Evolutionary conservation across 805 yeast genomes (phyloP), one percentile per base, ranked within the genome.

Genomic region (Candida ipomoeae): DNA sequence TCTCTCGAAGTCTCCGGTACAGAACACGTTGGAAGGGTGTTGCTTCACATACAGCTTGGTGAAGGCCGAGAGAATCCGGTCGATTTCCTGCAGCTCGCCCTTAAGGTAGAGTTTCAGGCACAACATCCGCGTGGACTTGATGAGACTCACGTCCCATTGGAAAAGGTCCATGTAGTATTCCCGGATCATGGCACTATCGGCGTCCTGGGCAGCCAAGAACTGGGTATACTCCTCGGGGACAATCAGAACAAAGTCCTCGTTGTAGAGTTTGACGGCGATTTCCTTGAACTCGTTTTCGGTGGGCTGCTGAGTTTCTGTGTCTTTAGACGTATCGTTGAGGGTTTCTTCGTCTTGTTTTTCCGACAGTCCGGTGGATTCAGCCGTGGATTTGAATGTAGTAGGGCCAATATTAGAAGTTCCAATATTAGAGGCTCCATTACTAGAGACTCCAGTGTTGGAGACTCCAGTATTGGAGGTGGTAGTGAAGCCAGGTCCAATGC

Each of bases 61-160:
- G 61, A 87, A 84, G 3, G 83, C 75, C 40, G 85, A 84, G 49
- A 89, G 69, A 31, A 89, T 78, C 44, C 87, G 76, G 65, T 88
- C 94, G 47, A 89, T 82, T 59, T 85, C 86, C 59, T 86, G 91
- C 2, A 94, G 82, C 67, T 89, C 96, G 6, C 92, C 96, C 60
- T 82, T 81, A 59, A 89, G 75, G 66, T 84, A 85, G n/a, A 89
- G 62, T 55, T 75, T 79, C 36, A 78, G 75, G 56, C 95, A 88
- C 32, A 89, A 69, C 41, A 66, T 65, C 32, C 89, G 70, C 15
- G 89, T 73, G 1, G 89, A 73, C 2, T 66, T 64, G 39, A 87
- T 68, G 42, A 89, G 67, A 50, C 80, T 78, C n/a, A 71, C 59
- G 44, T 75, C 77, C 68, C 79, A 74, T 44, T 67, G 56, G 62